Conservation (phyloP, 805 yeast species). For the Pachysolen tannophilus region DNA sequence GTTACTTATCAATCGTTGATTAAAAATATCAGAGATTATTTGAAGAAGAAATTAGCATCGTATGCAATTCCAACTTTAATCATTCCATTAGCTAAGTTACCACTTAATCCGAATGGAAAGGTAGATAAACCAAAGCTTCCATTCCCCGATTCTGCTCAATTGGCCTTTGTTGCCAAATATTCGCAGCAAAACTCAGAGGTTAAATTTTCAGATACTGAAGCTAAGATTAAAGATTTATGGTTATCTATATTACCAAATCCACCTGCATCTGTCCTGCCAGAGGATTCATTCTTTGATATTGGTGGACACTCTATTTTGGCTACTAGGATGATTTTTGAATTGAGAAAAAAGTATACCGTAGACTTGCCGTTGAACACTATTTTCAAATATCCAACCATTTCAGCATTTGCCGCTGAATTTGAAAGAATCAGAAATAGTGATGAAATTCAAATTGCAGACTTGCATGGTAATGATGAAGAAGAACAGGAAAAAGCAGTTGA, state of each 20-base stretch:
- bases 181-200: constrained; percentile 22
- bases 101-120: constrained; percentile 96
- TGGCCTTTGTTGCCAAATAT: constrained; percentile 63
- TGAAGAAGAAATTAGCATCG: constrained; percentile 82
- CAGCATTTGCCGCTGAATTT: constrained; percentile 68
- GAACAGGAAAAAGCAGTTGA: constrained; percentile 23
- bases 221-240: constrained; percentile 77
- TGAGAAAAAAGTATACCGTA: constrained; percentile 67
- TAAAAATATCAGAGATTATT: constrained; percentile 70
- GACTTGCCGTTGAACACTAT: constrained; percentile 87
- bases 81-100: constrained; percentile 79
- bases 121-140: constrained; percentile 96
- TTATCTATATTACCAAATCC: constrained; percentile 72
- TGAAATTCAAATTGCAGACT: constrained; percentile 33
- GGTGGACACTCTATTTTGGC: constrained; percentile 98
- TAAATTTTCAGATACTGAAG: constrained; percentile 58
- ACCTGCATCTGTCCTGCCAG: constrained; percentile 71
- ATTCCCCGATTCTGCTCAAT: constrained; percentile 85
- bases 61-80: constrained; percentile 91
- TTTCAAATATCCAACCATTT: constrained; percentile 83
- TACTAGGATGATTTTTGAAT: constrained; percentile 91
- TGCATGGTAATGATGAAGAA: constrained; percentile 20
- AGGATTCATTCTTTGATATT: constrained; percentile 90
- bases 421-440: constrained; percentile 46
- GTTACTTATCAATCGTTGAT: constrained; percentile 69